Percentiles rank a stretch among this genome's conserved stretches.
These are phyloP conservation scores for Ophiorrhiza pumila DNA, from an alignment of 257 asterid genomes.

Conservation along the genomic window DNA sequence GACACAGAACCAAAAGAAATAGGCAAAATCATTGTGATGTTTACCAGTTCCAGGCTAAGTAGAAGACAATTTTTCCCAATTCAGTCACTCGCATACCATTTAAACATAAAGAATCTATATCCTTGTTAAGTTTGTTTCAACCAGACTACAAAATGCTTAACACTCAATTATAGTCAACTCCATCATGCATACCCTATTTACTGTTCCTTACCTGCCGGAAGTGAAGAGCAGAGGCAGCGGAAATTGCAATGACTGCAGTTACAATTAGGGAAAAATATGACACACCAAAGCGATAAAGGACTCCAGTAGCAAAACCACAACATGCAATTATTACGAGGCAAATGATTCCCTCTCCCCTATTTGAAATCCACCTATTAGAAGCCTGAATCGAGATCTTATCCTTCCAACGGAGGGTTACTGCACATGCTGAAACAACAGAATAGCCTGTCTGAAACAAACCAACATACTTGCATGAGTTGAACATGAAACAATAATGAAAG, in stretches of 20 bases:
- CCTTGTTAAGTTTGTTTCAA: background rate
- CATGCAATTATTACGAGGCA: conserved; percentile 62
- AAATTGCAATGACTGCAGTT: conserved; percentile 48
- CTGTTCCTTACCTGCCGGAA: conserved; percentile 62
- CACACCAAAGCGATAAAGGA: conserved; percentile 61
- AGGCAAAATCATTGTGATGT: background rate
- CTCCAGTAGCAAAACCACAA: conserved; percentile 77
- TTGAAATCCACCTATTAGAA: conserved; percentile 42
- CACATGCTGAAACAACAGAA: conserved; percentile 95
- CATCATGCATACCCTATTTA: background rate
- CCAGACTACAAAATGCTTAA: background rate
- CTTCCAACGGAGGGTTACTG: conserved; percentile 77
- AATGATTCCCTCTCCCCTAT: conserved; percentile 60
- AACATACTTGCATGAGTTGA: conserved; percentile 16
- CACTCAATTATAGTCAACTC: background rate
- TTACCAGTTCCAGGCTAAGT: background rate
- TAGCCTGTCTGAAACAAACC: conserved; percentile 76
- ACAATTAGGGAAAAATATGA: conserved; percentile 53
- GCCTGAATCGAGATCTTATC: conserved; percentile 40
- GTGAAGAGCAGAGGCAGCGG: conserved; percentile 54
- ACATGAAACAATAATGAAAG: background rate
- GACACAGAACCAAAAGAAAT: background rate
- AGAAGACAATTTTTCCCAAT: background rate
- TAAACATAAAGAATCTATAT: background rate
- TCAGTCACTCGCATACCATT: background rate